phyloP scores from a whole-genome alignment of 129 eudicot genomes.

The Artemisia argyi region DNA sequence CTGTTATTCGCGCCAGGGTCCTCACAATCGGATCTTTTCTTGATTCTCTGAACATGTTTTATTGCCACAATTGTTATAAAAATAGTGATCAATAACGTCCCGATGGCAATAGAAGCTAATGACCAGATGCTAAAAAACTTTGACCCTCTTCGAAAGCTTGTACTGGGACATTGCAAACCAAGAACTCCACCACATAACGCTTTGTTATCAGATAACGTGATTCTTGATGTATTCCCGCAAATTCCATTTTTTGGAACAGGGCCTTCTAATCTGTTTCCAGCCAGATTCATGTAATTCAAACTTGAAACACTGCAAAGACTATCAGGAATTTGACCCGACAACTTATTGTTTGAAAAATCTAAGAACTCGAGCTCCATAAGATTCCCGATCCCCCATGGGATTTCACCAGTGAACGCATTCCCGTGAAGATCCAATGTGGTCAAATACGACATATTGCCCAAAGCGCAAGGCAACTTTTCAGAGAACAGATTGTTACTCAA shows the following conservation, averaged over 20 bases:
- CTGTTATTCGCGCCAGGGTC: slow-evolving; percentile 30
- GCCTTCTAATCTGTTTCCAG: slow-evolving; percentile 57
- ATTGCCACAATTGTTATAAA: slow-evolving; percentile 36
- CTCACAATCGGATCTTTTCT: slow-evolving; percentile 39
- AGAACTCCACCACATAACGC: slow-evolving; percentile 66
- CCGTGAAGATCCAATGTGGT: slow-evolving; percentile 64
- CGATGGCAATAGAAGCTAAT: slow-evolving; percentile 33
- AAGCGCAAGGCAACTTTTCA: slow-evolving; percentile 51
- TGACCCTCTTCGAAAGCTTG: slow-evolving; percentile 35
- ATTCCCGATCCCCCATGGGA: slow-evolving; percentile 58
- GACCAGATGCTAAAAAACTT: slow-evolving; percentile 44
- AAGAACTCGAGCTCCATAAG: slow-evolving; percentile 54
- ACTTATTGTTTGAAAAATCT: slow-evolving; percentile 53
- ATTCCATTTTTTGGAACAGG: slow-evolving; percentile 63
- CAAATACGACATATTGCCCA: slow-evolving; percentile 64
- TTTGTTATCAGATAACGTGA: slow-evolving; percentile 53
- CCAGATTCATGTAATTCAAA: slow-evolving; percentile 41
- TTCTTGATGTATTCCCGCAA: slow-evolving; percentile 45
- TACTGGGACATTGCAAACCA: slow-evolving; percentile 45
- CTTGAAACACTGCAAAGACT: slow-evolving; percentile 45
- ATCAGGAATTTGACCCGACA: slow-evolving; percentile 58
- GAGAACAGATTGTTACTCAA: slow-evolving; percentile 48
- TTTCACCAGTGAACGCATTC: slow-evolving; percentile 49
- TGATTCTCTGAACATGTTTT: slow-evolving; percentile 36
- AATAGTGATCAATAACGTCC: slow-evolving; percentile 32